phyloP scores from a whole-genome alignment of 768 basidiomycete genomes.

The Leccinum truebloodii region DNA sequence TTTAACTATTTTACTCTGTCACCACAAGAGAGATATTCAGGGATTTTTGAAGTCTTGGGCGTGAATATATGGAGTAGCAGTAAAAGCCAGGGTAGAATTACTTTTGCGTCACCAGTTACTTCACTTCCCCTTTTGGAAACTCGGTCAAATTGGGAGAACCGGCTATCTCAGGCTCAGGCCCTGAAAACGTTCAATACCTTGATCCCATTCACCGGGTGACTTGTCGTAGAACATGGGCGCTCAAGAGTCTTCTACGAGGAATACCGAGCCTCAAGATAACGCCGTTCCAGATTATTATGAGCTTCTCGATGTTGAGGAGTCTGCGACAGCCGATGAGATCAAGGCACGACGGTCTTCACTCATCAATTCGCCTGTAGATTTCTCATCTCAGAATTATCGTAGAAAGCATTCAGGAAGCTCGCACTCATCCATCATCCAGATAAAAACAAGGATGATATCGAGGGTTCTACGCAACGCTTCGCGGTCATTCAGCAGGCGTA shows the following conservation, averaged over 20 bases:
- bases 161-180: too few species aligned
- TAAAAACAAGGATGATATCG: conserved; percentile 81
- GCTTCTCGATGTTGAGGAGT: conserved; percentile 77
- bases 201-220: not conserved
- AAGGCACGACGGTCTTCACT: conserved; percentile 49
- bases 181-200: not conserved
- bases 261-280: conserved; percentile 26
- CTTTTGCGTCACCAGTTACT: not conserved
- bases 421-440: conserved; percentile 88
- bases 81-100: not conserved
- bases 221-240: conserved; percentile 57
- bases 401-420: conserved; percentile 83
- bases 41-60: not conserved
- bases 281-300: conserved; percentile 72
- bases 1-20: not conserved
- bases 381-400: conserved; percentile 8
- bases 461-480: conserved; percentile 86
- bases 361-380: not conserved
- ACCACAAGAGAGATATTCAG: not conserved
- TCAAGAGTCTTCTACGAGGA: conserved; percentile 55
- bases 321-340: conserved; percentile 86
- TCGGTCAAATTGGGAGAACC: not conserved
- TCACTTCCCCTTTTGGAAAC: conserved; percentile 19
- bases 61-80: not conserved
- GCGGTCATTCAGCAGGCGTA: conserved; percentile 92